Percentiles rank a stretch among this genome's conserved stretches.
Evolutionary conservation across 2,329 filamentous ascomycete species (phyloP).

Genomic region (Epichloe scottii): DNA sequence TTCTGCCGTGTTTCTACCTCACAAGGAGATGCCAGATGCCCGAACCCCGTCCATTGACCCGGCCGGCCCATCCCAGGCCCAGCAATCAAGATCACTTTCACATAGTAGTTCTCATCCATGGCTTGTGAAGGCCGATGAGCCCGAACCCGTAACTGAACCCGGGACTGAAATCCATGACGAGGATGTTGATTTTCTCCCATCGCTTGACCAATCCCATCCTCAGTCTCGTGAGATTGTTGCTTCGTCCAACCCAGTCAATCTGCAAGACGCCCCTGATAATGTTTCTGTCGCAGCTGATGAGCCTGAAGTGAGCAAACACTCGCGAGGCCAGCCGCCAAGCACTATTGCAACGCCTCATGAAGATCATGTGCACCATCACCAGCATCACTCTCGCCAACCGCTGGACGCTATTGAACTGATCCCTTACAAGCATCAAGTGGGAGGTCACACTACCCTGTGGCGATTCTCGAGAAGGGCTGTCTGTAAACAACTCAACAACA

Average conservation of each 20-base stretch:
- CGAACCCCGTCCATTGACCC: constrained; percentile 19
- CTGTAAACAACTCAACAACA: constrained; percentile 95
- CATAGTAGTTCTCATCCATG: constrained; percentile 33
- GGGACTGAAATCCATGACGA: constrained; percentile 15
- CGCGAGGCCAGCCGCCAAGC: constrained; percentile 18
- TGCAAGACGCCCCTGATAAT: constrained; percentile 25
- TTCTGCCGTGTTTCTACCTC: constrained; percentile 72
- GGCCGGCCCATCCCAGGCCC: constrained; percentile 29
- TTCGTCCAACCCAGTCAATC: constrained; percentile 19
- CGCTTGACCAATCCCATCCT: constrained; percentile 13
- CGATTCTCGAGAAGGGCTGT: constrained; percentile 90
- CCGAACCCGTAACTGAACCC: constrained; percentile 24
- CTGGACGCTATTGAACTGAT: constrained; percentile 90
- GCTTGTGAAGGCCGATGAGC: constrained; percentile 46
- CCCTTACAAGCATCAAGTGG: constrained; percentile 94
- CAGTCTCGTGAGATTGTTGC: constrained; percentile 18
- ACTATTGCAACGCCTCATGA: constrained; percentile 30
- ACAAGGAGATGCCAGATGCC: constrained; percentile 42
- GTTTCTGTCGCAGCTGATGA: constrained; percentile 28
- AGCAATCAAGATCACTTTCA: constrained; percentile 31
- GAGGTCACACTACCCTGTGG: constrained; percentile 92
- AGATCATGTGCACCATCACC: constrained; percentile 39
- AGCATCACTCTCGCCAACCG: constrained; percentile 43
- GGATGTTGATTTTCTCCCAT: constrained; percentile 11
- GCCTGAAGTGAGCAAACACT: constrained; percentile 23